phyloP scores from a whole-genome alignment of 495 filamentous ascomycete genomes.

The Neurospora hispaniola region DNA sequence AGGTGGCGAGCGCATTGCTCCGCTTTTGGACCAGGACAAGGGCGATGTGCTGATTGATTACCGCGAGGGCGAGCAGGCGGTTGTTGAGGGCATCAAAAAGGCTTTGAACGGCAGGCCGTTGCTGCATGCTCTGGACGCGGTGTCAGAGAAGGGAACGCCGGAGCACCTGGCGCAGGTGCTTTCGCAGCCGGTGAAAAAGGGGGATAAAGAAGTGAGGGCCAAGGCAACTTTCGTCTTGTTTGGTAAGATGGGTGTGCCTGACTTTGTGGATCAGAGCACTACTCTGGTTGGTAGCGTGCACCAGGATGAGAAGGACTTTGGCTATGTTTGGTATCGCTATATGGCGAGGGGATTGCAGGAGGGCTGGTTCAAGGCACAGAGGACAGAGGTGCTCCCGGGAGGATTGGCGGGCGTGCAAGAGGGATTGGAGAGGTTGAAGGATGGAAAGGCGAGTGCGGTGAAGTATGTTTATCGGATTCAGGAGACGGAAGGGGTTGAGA shows the following conservation, averaged over 20 bases:
- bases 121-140: slow-evolving; percentile 49
- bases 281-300: slow-evolving; percentile 45
- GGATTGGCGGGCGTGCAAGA: slow-evolving; percentile 49
- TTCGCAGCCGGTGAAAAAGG: slow-evolving; percentile 23
- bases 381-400: slow-evolving; percentile 47
- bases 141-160: slow-evolving; percentile 41
- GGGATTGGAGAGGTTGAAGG: slow-evolving; percentile 45
- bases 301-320: slow-evolving; percentile 44
- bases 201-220: not conserved
- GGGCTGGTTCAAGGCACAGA: slow-evolving; percentile 53
- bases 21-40: slow-evolving; percentile 48
- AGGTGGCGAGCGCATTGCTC: slow-evolving; percentile 40
- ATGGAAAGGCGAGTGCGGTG: slow-evolving; percentile 51
- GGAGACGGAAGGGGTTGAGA: slow-evolving; percentile 41
- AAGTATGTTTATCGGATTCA: slow-evolving; percentile 63
- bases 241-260: slow-evolving; percentile 22
- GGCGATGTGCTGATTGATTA: slow-evolving; percentile 68
- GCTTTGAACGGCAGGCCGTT: slow-evolving; percentile 27
- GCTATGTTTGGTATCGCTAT: slow-evolving; percentile 42
- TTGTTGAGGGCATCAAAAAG: slow-evolving; percentile 40
- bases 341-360: slow-evolving; percentile 42
- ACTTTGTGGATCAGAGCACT: slow-evolving; percentile 19
- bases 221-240: slow-evolving; percentile 48
- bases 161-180: slow-evolving; percentile 36
- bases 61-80: slow-evolving; percentile 45